phyloP scores from a whole-genome alignment of 148 eudicot genomes.

The Rhododendron ovatum region DNA sequence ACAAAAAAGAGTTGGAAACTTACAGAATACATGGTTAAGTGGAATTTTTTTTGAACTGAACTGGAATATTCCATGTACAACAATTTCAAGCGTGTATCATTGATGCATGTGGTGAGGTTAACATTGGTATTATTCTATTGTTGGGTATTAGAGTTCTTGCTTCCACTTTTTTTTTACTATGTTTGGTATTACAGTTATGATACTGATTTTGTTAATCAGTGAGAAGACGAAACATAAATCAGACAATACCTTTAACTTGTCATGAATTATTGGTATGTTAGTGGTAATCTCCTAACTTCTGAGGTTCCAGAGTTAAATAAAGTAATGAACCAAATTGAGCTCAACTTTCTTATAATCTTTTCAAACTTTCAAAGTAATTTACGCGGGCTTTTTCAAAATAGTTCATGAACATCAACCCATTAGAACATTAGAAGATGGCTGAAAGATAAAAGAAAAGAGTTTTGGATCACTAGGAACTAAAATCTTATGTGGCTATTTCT shows the following conservation, averaged over 20 bases:
- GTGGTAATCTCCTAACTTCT: not conserved
- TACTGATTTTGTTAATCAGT: not conserved
- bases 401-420: not conserved
- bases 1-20: not conserved
- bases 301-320: not conserved
- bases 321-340: not conserved
- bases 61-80: not conserved
- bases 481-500: not conserved
- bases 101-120: not conserved
- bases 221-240: not conserved
- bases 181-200: not conserved
- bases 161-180: not conserved
- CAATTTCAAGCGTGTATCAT: not conserved
- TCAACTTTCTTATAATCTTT: not conserved
- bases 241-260: not conserved
- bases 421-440: not conserved
- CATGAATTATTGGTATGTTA: not conserved
- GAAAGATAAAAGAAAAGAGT: not conserved
- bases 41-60: not conserved
- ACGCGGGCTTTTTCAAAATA: not conserved
- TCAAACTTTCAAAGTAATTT: not conserved
- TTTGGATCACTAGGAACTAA: not conserved
- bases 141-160: not conserved
- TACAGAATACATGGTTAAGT: not conserved
- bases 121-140: not conserved